phyloP scores from a whole-genome alignment of 2,329 filamentous ascomycete genomes.

The Colletotrichum cereale region DNA sequence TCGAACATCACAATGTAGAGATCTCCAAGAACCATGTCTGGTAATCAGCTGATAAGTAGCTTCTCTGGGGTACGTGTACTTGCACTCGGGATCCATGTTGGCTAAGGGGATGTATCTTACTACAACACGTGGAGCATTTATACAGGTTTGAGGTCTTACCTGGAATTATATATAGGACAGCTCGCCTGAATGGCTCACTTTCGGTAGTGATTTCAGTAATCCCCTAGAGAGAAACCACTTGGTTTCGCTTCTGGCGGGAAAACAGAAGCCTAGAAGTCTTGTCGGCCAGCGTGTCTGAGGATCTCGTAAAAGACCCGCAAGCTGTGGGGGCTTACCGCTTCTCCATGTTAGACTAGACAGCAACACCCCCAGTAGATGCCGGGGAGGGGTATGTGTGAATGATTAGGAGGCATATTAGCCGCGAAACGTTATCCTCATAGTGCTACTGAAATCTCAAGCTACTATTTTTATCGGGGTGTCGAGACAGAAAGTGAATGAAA shows the following conservation, averaged over 20 bases:
- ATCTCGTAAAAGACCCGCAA: background rate
- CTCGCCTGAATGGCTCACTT: background rate
- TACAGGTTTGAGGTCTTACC: background rate
- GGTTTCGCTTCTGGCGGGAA: background rate
- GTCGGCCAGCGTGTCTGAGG: background rate
- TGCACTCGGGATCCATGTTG: background rate
- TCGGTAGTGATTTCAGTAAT: background rate
- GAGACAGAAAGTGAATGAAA: no score
- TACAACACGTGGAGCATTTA: background rate
- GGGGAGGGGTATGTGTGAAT: background rate
- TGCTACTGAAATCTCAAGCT: background rate
- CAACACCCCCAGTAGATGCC: background rate
- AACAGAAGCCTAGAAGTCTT: background rate
- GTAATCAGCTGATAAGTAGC: background rate
- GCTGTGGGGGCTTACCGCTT: background rate
- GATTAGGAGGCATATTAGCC: background rate
- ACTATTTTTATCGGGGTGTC: background rate
- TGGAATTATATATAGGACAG: background rate
- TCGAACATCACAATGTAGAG: background rate
- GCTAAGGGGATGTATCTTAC: background rate
- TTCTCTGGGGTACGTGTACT: background rate
- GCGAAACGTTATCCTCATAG: background rate
- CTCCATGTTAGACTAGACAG: background rate
- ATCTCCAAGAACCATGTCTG: background rate
- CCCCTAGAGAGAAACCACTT: fast-evolving